Conservation (phyloP, 108 stramenopile species). For the Craspedostauros australis region DNA sequence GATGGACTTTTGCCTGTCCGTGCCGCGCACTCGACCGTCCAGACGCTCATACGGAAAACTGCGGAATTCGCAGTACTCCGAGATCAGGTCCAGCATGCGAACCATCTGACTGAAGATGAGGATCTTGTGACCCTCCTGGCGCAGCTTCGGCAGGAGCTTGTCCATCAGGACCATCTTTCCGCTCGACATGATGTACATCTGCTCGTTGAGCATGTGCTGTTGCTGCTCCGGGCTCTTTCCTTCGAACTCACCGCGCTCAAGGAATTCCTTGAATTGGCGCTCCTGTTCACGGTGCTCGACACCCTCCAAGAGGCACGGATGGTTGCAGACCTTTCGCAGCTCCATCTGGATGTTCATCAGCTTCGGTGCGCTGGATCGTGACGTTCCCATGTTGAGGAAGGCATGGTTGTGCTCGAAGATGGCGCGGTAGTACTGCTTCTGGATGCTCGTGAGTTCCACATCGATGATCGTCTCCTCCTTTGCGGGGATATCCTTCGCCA, state of each 20-base stretch:
- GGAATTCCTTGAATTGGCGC: constrained; percentile 65
- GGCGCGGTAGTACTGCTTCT: constrained; percentile 99
- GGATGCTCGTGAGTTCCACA: constrained; percentile 96
- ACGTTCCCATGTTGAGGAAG: constrained; percentile 85
- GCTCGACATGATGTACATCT: constrained; percentile 80
- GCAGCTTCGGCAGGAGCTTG: constrained; percentile 97
- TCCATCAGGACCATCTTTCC: constrained; percentile 99
- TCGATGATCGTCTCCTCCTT: constrained; percentile 99
- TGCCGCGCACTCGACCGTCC: constrained; percentile 85
- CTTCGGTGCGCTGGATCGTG: constrained; percentile 66
- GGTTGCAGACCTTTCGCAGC: constrained; percentile 98
- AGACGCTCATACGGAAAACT: constrained; percentile 86
- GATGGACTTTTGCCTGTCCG: constrained; percentile 96
- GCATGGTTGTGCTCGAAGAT: constrained; percentile 96
- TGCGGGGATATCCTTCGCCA: constrained; percentile 97
- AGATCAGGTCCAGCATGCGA: constrained; percentile 92
- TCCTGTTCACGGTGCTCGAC: constrained; percentile 92
- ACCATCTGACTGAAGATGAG: constrained; percentile 96
- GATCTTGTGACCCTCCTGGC: constrained; percentile 95
- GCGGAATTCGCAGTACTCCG: constrained; percentile 90
- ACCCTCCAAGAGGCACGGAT: constrained; percentile 94
- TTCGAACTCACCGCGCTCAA: constrained; percentile 54
- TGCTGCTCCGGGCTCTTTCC: constrained; percentile 72
- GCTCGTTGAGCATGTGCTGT: constrained; percentile 67
- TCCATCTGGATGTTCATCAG: constrained; percentile 99